A percentile compares a stretch with the other conserved stretches of the same genome.
phyloP scores from a whole-genome alignment of 768 basidiomycete species.

The Rhizopogon vinicolor region DNA sequence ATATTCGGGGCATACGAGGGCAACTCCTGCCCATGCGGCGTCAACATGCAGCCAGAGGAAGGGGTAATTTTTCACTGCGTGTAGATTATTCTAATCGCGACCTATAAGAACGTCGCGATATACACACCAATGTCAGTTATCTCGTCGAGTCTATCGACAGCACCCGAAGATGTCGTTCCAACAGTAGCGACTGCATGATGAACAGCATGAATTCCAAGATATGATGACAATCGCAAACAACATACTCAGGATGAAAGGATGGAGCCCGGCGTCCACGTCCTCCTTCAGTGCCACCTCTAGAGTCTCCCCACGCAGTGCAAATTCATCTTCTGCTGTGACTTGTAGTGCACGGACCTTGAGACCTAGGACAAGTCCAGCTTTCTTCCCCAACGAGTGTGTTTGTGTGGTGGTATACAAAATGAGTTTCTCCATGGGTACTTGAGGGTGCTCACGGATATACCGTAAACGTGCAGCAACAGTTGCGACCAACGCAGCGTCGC shows the following conservation, averaged over 20 bases:
- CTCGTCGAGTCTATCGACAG: constrained; percentile 75
- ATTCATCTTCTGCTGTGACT: constrained; percentile 24
- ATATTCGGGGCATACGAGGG: constrained; percentile 75
- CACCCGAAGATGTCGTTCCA: constrained; percentile 88
- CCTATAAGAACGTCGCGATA: background rate
- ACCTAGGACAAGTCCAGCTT: too few species aligned
- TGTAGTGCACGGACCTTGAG: too few species aligned
- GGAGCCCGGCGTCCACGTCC: constrained; percentile 52
- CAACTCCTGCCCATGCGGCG: constrained; percentile 87
- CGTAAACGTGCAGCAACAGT: too few species aligned
- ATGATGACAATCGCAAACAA: too few species aligned
- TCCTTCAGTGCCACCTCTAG: constrained; percentile 61
- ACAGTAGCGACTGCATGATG: constrained; percentile 69
- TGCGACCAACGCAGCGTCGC: too few species aligned
- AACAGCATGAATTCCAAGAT: background rate
- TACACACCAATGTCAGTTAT: constrained; percentile 63
- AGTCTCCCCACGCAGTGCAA: constrained; percentile 59
- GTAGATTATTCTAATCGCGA: background rate
- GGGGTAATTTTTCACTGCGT: constrained; percentile 53
- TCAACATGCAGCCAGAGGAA: constrained; percentile 85
- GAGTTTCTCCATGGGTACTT: too few species aligned
- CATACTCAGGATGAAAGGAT: constrained; percentile 41
- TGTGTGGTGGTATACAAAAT: too few species aligned
- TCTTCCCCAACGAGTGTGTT: too few species aligned
- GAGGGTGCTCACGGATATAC: too few species aligned